Base-by-base conservation (phyloP, 495 filamentous ascomycete species). In the Glutinoglossum americanum region DNA sequence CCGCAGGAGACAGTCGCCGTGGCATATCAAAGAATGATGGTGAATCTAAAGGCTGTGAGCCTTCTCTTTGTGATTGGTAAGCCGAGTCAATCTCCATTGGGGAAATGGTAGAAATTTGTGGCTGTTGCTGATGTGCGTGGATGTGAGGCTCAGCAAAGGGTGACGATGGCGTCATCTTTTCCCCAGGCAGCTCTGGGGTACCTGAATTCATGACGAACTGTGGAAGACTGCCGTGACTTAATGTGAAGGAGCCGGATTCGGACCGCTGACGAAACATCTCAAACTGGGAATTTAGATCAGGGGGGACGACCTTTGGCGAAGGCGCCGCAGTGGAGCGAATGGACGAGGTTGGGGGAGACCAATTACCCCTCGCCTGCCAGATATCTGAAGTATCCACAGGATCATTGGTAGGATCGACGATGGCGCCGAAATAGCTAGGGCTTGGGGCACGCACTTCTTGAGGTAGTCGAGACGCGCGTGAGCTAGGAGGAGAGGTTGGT, bases 211-310 rank as follows among this genome's bases (percentile, higher is more conserved):
- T 15, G 56, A 65, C 65, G 57, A 82, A 72, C 57, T 75, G 70
- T 1, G 63, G 63, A 11, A 71, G 60, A 39, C 63, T 65, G 9
- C 49, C 13, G 11, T 30, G 61, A 39, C 73, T 75, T 51, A 78
- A 67, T 56, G 62, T 81, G 64, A 79, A 84, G 13, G 65, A 67
- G 61, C 81, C 78, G 23, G 74, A 71, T 63, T 87, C 84, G 10
- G 80, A 74, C 63, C 86, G 84, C 55, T 75, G 76, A 55, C 77
- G 71, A 63, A 94, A 84, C 5, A 81, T 80, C 58, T 89, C 85
- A 57, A 84, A 85, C n/a, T 83, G 79, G 1, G 80, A 76, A 58
- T 90, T 85, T 53, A 83, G 78, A 58, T 89, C 80, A 27, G 84
- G 66, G 0, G 82, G 74, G 8, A 90, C 71, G 47, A 80, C 71